Conservation (phyloP, 306 rosid species). For the Glycine tomentella region DNA sequence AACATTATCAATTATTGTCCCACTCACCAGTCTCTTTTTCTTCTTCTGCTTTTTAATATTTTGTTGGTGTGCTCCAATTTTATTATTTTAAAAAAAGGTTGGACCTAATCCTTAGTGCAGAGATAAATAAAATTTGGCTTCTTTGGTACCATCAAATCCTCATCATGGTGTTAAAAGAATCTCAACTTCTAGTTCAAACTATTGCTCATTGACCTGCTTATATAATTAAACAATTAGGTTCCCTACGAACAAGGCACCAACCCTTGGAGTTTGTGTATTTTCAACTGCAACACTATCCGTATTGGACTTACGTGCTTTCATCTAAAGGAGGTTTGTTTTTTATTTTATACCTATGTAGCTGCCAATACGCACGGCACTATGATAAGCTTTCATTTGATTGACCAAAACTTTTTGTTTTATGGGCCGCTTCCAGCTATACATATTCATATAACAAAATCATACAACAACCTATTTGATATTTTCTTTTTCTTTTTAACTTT, state of each 20-base stretch:
- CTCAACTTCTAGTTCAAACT: not conserved
- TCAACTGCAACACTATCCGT: conserved; percentile 15
- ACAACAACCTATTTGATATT: not conserved
- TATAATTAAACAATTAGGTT: conserved; percentile 25
- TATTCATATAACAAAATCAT: not conserved
- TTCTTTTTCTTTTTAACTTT: not conserved
- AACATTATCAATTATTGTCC: conserved; percentile 3
- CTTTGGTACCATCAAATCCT: not conserved
- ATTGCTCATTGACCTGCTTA: conserved; percentile 7
- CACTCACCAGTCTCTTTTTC: not conserved
- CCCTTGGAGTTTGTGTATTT: not conserved
- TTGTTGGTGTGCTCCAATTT: not conserved
- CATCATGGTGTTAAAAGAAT: not conserved
- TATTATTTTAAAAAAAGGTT: not conserved
- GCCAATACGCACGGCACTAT: conserved; percentile 1
- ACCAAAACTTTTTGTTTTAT: not conserved
- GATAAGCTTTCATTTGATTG: not conserved
- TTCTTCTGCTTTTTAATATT: not conserved
- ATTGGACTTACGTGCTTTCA: not conserved
- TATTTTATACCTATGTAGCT: not conserved
- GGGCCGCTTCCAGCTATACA: not conserved
- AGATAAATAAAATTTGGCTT: not conserved
- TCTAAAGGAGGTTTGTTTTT: not conserved
- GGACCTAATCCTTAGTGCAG: not conserved
- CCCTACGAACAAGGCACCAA: conserved; percentile 33